Evolutionary conservation across 2,329 filamentous ascomycete genomes (phyloP), one percentile per base, ranked within the genome.

Genomic region (Shiraia sp.): DNA sequence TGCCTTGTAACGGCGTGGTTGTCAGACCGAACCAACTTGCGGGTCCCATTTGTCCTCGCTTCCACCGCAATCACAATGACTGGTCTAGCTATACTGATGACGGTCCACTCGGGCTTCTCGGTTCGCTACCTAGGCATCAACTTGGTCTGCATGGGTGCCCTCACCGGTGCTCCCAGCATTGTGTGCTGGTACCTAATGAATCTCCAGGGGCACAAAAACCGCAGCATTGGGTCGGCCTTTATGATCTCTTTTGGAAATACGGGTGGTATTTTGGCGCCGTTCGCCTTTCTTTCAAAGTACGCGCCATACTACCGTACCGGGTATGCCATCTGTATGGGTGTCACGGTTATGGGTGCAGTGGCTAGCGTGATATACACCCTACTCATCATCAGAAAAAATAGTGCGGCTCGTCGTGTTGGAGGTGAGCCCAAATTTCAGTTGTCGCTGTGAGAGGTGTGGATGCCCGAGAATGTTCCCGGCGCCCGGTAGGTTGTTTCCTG

Each of bases 11-110:
- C 63, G 2, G 72, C 76, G 2, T 71, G 69, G 40, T 38, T 66
- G 3, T 76, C 76, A 3, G 78, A 80, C 23, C n/a, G 26, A 4
- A 32, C 22, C n/a, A 15, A 25, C 23, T 46, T 60, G 63, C 2
- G 59, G 75, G 12, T 72, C 67, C 32, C 74, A 77, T 53, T 73
- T 77, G 0, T 79, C 72, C 50, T 63, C 59, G 24, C 80, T 79
- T 62, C 72, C 73, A 10, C 63, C 79, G 9, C 34, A 59, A 4
- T 76, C 73, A 3, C 68, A 72, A 22, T 44, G 69, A 6, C 62
- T 79, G 33, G 74, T 68, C 12, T 82, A 77, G 78, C 62, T 79
- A 3, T 71, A 68, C 49, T 79, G 79, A 57, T 79, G 77, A 52
- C 69, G 77, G 51, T 72, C 67, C 2, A 49, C 16, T 16, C 19